A percentile compares a stretch with the other conserved stretches of the same genome.
phyloP scores from a whole-genome alignment of 2,329 filamentous ascomycete genomes.

The Lachnellula hyalina region DNA sequence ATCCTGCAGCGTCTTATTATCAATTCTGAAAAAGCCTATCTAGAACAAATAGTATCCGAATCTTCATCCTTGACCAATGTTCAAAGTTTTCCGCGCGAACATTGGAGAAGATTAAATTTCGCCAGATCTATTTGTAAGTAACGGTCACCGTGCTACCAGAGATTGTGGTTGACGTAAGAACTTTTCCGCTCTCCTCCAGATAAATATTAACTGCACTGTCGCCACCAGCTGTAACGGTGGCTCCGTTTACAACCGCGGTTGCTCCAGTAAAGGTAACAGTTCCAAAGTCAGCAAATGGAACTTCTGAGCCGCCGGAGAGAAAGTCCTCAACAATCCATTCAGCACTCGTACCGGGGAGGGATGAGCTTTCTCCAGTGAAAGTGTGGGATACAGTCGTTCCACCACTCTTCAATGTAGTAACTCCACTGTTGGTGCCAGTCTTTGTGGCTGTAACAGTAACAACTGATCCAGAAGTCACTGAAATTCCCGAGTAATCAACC shows the following conservation, averaged over 20 bases:
- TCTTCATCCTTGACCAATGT: neutral
- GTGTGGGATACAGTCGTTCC: neutral
- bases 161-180: neutral
- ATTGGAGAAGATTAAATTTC: neutral
- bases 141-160: neutral
- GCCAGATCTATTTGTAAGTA: neutral
- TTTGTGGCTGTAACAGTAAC: neutral
- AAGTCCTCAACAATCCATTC: neutral
- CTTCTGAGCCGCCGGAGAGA: neutral
- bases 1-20: too few relatives aligned
- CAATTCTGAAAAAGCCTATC: too few relatives aligned
- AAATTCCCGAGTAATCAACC: neutral
- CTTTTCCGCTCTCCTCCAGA: neutral
- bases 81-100: neutral
- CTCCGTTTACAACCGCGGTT: neutral
- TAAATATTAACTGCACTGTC: neutral
- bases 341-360: neutral
- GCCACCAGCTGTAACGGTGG: neutral
- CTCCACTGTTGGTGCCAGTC: neutral
- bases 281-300: neutral
- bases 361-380: neutral
- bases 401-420: neutral
- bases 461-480: neutral
- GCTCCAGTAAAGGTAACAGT: neutral
- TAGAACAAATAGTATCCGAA: neutral